phyloP scores from a whole-genome alignment of 2,329 filamentous ascomycete genomes.

The Scleromitrula shiraiana region DNA sequence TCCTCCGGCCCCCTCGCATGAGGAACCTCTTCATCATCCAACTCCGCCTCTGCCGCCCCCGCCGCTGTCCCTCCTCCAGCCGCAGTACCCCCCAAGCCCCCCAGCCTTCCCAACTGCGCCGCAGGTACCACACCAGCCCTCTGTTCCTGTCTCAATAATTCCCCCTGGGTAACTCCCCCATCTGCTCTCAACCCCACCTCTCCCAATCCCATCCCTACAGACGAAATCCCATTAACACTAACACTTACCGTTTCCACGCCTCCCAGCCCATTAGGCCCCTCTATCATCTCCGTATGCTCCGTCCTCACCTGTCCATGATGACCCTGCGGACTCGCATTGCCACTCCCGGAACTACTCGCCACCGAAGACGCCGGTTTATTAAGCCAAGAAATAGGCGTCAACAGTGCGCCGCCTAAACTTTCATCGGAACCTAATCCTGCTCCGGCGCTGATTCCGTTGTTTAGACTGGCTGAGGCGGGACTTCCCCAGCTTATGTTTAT shows the following conservation, averaged over 20 bases:
- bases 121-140: slow-evolving; percentile 70
- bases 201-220: slow-evolving; percentile 29
- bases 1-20: slow-evolving; percentile 79
- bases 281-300: slow-evolving; percentile 71
- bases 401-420: slow-evolving; percentile 76
- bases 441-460: slow-evolving; percentile 31
- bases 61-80: not conserved
- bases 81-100: slow-evolving; percentile 24
- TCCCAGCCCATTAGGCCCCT: slow-evolving; percentile 71
- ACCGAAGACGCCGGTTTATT: slow-evolving; percentile 27
- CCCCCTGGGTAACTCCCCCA: slow-evolving; percentile 68
- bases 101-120: slow-evolving; percentile 41
- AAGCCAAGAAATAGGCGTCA: slow-evolving; percentile 94
- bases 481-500: slow-evolving; percentile 44
- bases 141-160: slow-evolving; percentile 80
- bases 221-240: slow-evolving; percentile 60
- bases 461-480: slow-evolving; percentile 30
- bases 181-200: slow-evolving; percentile 26
- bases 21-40: slow-evolving; percentile 55
- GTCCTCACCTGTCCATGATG: slow-evolving; percentile 50
- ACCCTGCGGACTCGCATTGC: slow-evolving; percentile 13
- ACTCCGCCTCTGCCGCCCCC: slow-evolving; percentile 15
- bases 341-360: not conserved
- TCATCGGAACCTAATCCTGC: slow-evolving; percentile 69
- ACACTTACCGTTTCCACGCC: slow-evolving; percentile 76